phyloP scores from a whole-genome alignment of 768 basidiomycete species.

The Russula sp. region DNA sequence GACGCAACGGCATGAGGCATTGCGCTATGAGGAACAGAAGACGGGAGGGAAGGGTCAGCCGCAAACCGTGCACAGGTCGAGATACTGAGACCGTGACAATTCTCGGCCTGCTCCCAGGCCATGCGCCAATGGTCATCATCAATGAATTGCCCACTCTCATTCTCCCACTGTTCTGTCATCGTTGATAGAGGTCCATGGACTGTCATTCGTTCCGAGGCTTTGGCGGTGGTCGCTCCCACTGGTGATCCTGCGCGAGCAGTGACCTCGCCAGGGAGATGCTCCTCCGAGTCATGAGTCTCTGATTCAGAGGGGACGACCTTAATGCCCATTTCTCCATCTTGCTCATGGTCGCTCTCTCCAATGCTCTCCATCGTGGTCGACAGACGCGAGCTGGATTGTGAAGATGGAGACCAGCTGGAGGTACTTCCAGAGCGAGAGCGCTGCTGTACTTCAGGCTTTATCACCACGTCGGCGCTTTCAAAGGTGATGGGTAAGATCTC shows the following conservation, averaged over 20 bases:
- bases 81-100: constrained; percentile 21
- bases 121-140: constrained; percentile 2
- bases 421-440: constrained; percentile 14
- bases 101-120: constrained; percentile 8
- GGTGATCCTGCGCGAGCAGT: constrained; percentile 20
- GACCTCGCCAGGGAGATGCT: constrained; percentile 13
- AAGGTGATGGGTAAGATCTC: constrained; percentile 17
- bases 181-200: not conserved
- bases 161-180: constrained; percentile 13
- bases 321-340: not conserved
- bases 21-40: constrained; percentile 7
- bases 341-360: constrained; percentile 17
- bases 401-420: constrained; percentile 18
- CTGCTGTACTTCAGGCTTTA: not conserved
- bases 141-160: not conserved
- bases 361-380: constrained; percentile 22
- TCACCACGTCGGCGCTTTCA: not conserved
- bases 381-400: constrained; percentile 15
- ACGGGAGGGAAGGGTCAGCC: constrained; percentile 16
- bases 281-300: not conserved
- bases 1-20: constrained; percentile 16
- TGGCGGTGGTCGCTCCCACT: constrained; percentile 5
- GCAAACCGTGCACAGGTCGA: constrained; percentile 18
- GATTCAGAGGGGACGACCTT: not conserved
- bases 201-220: not conserved